Base-by-base conservation (phyloP, 805 yeast genomes). In the Teunomyces panamensis region DNA sequence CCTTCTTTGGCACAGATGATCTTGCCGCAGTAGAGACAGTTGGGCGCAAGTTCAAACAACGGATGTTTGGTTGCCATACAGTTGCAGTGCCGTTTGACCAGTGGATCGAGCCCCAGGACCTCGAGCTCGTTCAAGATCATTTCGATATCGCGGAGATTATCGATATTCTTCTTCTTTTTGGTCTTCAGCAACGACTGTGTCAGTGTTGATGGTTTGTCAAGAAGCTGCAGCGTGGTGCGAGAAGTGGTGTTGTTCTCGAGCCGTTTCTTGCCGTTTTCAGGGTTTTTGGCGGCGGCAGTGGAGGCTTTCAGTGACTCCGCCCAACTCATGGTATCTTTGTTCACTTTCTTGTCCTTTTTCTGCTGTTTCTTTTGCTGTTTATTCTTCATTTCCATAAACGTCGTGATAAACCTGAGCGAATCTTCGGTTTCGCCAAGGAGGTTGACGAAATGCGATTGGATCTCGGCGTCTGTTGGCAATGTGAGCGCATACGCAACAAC, bases 41-140 rank as follows among this genome's bases (percentile, higher is more conserved):
- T 94, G 0, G 99, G 98, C 2, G 95, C 94, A 53, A 86, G 78
- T 48, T 88, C 95, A 52, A 89, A 86, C 28, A 94, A 68, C 3
- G 97, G 96, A 60, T 94, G 99, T 50, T 87, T 73, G 0, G 86
- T 79, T 1, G 92, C 97, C 82, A 85, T 87, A 60, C 98, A 91
- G 52, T 85, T 80, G 62, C 98, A 91, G 4, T 57, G 60, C 14
- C 71, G 61, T 50, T 60, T 46, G 9, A 45, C 49, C 9, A 45
- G 32, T 4, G 47, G 36, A 16, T 52, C 55, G 11, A 47, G 46
- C 13, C 46, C 44, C 4, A 52, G 48, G 1, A 73, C 53, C 52
- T 86, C 84, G 55, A 83, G 59, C 49, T 80, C 76, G 52, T 72
- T 66, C 37, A 86, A 65, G 0, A 83, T 83, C 1, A 81, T 79